phyloP scores from a whole-genome alignment of 495 filamentous ascomycete species.

The Amphirosellinia nigrospora region DNA sequence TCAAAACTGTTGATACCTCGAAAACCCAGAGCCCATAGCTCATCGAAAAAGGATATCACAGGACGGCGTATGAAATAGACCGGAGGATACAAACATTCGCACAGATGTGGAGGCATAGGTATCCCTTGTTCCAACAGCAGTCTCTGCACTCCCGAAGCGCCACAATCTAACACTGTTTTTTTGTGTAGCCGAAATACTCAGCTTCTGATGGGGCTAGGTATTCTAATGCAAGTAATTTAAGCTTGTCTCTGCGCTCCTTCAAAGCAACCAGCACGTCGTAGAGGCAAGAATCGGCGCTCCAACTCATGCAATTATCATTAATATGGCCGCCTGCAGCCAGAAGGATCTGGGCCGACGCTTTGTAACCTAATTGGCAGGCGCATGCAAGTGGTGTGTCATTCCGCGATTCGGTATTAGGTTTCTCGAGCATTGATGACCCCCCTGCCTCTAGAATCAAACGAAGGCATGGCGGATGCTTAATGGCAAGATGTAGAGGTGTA shows the following conservation, averaged over 20 bases:
- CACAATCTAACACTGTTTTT: neutral
- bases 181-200: neutral
- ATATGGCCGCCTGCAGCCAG: neutral
- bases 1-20: neutral
- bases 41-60: neutral
- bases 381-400: neutral
- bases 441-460: neutral
- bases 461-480: neutral
- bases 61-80: neutral
- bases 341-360: neutral
- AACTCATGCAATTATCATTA: no score
- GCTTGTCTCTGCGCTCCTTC: conserved; percentile 2
- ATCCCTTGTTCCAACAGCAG: neutral
- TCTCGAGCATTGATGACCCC: neutral
- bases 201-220: neutral
- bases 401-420: neutral
- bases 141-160: neutral
- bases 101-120: neutral
- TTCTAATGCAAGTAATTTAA: neutral
- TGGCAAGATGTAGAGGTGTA: neutral
- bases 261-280: neutral
- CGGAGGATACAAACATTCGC: neutral
- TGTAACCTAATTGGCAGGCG: neutral
- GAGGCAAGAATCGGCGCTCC: neutral
- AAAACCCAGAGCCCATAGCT: conserved; percentile 1